Evolutionary conservation across 495 filamentous ascomycete genomes (phyloP), one percentile per base, ranked within the genome.

Genomic region (Lepidopterella palustris): DNA sequence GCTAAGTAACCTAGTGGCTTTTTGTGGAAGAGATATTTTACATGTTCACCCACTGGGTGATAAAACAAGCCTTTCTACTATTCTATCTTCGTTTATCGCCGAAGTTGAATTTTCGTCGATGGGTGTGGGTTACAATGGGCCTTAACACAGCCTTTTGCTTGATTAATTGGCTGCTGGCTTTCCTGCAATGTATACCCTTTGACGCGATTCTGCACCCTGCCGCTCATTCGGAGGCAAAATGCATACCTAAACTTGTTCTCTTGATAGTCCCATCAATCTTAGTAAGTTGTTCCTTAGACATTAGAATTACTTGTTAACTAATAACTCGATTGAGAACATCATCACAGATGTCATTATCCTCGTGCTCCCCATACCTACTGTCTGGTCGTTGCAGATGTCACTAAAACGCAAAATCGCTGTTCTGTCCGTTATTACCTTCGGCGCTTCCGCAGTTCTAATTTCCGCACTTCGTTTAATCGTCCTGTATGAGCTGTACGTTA

Each of bases 261-360:
- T 45, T 61, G 18, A 51, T 61, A 23, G 28, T 57, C 18, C 59
- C 59, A 0, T 56, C 59, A 3, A 51, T 56, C 28, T 25, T 61
- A 0, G 59, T 61, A 57, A 48, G 59, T 4, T 29, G 5, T 49
- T 15, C 20, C 45, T 4, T 21, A 18, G 3, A 20, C 45, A 5
- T 8, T 49, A 20, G 23, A 49, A 20, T 5, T 24, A 49, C 45
- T 9, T 24, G n/a, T 5, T 24, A 5, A 49, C 45, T 49, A 5
- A 20, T 18, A 6, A 8, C 45, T 18, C 18, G 5, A 18, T 5
- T 26, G n/a, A 61, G 59, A 61, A 71, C 40, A 67, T 72, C 53
- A 29, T 74, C 8, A 60, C 64, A 15, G 70, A 71, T 50, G 4
- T 74, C 1, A 58, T 68, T 57, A 71, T 74, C 57, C 64, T 74